Base-by-base conservation (phyloP, 768 basidiomycete genomes). In the Panellus pusillus region DNA sequence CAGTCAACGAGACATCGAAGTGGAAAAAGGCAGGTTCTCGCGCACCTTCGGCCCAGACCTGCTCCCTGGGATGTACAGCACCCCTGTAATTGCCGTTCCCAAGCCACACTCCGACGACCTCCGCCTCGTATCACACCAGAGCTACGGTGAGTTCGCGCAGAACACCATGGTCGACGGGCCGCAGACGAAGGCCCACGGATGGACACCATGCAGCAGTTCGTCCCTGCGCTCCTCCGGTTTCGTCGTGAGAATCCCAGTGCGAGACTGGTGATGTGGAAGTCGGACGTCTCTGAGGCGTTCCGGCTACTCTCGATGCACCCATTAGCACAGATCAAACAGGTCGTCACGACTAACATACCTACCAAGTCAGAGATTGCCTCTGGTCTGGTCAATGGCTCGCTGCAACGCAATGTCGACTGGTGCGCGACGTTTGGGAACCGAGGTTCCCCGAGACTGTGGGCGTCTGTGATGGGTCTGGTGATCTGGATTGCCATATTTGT, bases 71-170 rank as follows among this genome's bases (percentile, higher is more conserved):
- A 70, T 72, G 71, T 65, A 65, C 44, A 54, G 51, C 47, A 63
- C 62, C 18, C 69, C 71, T 1, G 31, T 66, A 7, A 45, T 58
- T 11, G 59, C 61, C 6, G 64, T 70, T 4, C 70, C 67, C 1
- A 72, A 74, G 44, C 67, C 69, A 8, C 42, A 60, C 9, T 51
- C 65, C 0, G 39, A 57, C 6, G 63, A 65, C 6, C 44, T 69
- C 0, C 65, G 69, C 1, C 42, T 73, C 12, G 65, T 75, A 3
- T 66, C 60, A 4, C 61, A 74, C 54, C 69, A 72, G 2, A 72
- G 66, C 48, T 62, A 61, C 6, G 65, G 66, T 0, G 17, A 43
- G 6, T 68, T 54, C 52, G 66, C 69, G 0, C 60, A 64, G 2
- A 74, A 74, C 38, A 57, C 57, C 2, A 60, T 64, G 55, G 57